Conservation (phyloP, 2,329 filamentous ascomycete genomes). For the Coniochaeta ligniaria region DNA sequence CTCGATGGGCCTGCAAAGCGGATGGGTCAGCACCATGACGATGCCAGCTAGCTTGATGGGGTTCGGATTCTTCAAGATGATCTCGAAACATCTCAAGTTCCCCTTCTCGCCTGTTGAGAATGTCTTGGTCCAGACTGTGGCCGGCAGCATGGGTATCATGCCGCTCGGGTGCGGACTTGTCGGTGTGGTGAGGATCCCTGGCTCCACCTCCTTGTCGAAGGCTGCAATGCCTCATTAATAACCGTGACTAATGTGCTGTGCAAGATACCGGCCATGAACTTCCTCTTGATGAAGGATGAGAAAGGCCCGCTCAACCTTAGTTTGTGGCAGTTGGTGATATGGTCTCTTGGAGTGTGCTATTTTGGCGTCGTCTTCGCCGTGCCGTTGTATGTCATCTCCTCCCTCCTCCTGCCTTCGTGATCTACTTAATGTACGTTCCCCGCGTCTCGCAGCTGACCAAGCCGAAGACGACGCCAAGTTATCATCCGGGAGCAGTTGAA, state of each 20-base stretch:
- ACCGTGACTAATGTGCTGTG: neutral
- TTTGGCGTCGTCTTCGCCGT: conserved; percentile 97
- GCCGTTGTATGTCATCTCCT: conserved; percentile 48
- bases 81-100: conserved; percentile 64
- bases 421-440: neutral
- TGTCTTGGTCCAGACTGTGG: conserved; percentile 91
- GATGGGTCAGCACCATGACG: conserved; percentile 70
- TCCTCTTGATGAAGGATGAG: conserved; percentile 70
- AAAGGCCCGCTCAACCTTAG: conserved; percentile 67
- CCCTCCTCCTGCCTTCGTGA: neutral
- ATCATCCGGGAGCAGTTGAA: conserved; percentile 88
- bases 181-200: conserved; percentile 55
- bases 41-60: conserved; percentile 95
- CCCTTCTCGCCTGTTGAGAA: conserved; percentile 96
- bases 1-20: conserved; percentile 86
- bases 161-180: conserved; percentile 93
- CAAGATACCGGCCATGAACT: conserved; percentile 81
- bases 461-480: conserved; percentile 65
- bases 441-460: neutral
- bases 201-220: neutral
- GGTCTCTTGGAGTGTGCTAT: conserved; percentile 89
- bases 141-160: conserved; percentile 94
- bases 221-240: neutral
- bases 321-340: conserved; percentile 73
- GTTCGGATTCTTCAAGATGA: conserved; percentile 83